Evolutionary conservation across 2,329 filamentous ascomycete genomes (phyloP).

Genomic region (Teratosphaeriaceae sp.): DNA sequence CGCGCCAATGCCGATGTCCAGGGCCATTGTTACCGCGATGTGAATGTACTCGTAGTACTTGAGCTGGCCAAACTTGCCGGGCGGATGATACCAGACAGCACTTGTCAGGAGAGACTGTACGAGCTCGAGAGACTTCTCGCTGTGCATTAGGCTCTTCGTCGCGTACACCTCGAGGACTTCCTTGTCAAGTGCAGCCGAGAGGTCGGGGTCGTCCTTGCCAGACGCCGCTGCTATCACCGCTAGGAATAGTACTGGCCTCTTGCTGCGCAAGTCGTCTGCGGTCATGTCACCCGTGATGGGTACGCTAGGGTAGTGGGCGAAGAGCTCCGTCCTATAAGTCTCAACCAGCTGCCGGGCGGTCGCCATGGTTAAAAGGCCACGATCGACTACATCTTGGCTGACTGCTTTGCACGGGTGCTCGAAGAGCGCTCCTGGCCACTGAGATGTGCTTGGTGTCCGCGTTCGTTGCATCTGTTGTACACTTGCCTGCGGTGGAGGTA

Average conservation of each 20-base stretch:
- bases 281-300: constrained; percentile 51
- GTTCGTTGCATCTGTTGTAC: neutral
- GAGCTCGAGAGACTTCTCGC: constrained; percentile 46
- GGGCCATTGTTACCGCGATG: constrained; percentile 46
- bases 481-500: neutral
- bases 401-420: constrained; percentile 11
- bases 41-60: constrained; percentile 49
- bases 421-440: constrained; percentile 9
- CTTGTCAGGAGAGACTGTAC: constrained; percentile 45
- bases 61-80: constrained; percentile 36
- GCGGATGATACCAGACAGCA: constrained; percentile 46
- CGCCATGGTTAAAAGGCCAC: constrained; percentile 52
- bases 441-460: neutral
- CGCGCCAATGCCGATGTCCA: constrained; percentile 35
- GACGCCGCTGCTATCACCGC: constrained; percentile 59
- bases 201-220: constrained; percentile 47
- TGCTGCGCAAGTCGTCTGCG: constrained; percentile 49
- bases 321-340: constrained; percentile 55
- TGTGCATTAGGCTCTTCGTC: constrained; percentile 42
- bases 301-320: constrained; percentile 55
- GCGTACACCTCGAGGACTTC: constrained; percentile 45
- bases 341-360: constrained; percentile 50
- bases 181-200: constrained; percentile 40
- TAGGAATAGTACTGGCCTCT: constrained; percentile 63
- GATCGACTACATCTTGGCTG: constrained; percentile 44